Evolutionary conservation across 1,139 yeast genomes (phyloP).

Genomic region (Magnusiomyces magnusii): DNA sequence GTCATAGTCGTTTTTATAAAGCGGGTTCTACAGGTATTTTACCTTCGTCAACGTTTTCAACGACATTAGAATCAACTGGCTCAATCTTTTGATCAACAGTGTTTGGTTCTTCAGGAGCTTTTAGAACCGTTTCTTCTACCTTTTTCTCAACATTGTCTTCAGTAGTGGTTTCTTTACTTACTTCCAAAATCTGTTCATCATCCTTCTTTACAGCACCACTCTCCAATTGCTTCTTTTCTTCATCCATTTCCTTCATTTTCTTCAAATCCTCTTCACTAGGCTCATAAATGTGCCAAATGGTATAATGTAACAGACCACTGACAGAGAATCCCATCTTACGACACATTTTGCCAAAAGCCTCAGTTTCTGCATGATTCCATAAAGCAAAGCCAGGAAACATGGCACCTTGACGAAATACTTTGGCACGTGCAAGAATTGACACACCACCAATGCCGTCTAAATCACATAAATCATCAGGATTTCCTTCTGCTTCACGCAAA

Average conservation of each 20-base stretch:
- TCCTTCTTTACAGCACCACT: not conserved
- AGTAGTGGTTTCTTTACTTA: not conserved
- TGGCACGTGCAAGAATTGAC: constrained; percentile 69
- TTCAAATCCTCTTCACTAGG: constrained; percentile 88
- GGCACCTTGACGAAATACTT: constrained; percentile 69
- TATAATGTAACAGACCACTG: constrained; percentile 78
- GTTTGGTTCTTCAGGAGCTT: too few species aligned
- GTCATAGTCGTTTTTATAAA: too few species aligned
- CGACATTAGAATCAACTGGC: too few species aligned
- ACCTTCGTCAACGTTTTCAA: too few species aligned
- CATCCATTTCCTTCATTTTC: constrained; percentile 64
- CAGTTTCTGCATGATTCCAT: constrained; percentile 87
- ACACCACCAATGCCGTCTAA: constrained; percentile 93
- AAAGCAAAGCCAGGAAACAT: constrained; percentile 88
- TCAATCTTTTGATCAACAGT: too few species aligned
- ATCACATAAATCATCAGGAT: constrained; percentile 81
- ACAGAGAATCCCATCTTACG: constrained; percentile 75
- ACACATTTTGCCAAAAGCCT: constrained; percentile 82
- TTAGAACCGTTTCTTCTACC: too few species aligned
- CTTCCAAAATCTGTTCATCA: too few species aligned
- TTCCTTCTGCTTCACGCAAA: constrained; percentile 72
- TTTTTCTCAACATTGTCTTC: not conserved
- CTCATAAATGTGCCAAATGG: constrained; percentile 88
- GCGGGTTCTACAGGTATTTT: too few species aligned
- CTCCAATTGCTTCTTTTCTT: constrained; percentile 39